Percentiles rank a stretch among this genome's conserved stretches.
phyloP scores from a whole-genome alignment of 108 stramenopile species.

The Cyclotella kingstonii region DNA sequence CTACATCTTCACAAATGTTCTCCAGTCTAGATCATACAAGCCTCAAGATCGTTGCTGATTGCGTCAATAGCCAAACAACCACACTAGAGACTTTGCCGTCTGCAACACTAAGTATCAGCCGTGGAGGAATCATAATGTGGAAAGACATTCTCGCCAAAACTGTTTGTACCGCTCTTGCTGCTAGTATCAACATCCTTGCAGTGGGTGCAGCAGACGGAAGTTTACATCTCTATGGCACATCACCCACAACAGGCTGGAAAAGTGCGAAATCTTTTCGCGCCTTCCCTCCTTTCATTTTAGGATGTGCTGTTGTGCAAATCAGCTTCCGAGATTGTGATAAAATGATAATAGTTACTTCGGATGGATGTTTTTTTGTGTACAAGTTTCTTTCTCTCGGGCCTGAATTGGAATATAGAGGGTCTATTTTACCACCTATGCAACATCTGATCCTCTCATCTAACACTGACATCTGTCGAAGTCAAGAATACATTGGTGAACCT shows the following conservation, averaged over 20 bases:
- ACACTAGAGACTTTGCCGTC: constrained; percentile 51
- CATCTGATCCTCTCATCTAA: constrained; percentile 60
- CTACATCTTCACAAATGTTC: neutral
- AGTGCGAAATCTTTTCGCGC: constrained; percentile 67
- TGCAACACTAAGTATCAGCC: constrained; percentile 62
- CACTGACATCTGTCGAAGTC: constrained; percentile 5
- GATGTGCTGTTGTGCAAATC: constrained; percentile 58
- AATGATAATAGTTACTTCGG: constrained; percentile 67
- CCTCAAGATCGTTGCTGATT: constrained; percentile 57
- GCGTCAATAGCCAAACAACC: constrained; percentile 54
- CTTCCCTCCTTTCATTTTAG: constrained; percentile 72
- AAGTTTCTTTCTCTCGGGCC: constrained; percentile 32
- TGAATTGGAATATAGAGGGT: constrained; percentile 62
- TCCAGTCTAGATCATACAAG: constrained; percentile 2
- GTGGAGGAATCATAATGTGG: constrained; percentile 52
- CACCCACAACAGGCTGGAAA: constrained; percentile 71
- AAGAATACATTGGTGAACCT: constrained; percentile 40
- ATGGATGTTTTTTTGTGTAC: constrained; percentile 73
- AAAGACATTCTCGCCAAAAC: constrained; percentile 70
- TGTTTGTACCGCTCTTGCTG: constrained; percentile 62
- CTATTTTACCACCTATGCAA: constrained; percentile 76
- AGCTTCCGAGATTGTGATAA: constrained; percentile 19
- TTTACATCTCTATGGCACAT: constrained; percentile 75
- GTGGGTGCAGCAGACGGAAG: constrained; percentile 77
- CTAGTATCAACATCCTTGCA: constrained; percentile 50